Evolutionary conservation across 2,329 filamentous ascomycete genomes (phyloP).

Genomic region (Stagonosporopsis vannaccii): DNA sequence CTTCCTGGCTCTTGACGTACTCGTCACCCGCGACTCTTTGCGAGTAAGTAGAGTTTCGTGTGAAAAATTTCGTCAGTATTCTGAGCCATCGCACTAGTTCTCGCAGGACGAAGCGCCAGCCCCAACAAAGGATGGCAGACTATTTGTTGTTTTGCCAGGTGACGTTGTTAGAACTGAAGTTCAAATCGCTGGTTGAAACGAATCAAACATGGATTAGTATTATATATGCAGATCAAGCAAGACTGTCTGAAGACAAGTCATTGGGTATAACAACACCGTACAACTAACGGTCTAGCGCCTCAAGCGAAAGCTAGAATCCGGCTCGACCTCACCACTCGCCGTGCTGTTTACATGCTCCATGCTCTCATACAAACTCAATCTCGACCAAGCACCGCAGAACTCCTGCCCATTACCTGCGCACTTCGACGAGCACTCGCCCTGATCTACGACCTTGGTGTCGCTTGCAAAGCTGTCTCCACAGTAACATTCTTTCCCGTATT

Average conservation of each 20-base stretch:
- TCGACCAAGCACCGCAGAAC: slow-evolving; percentile 29
- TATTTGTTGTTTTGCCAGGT: too few species aligned
- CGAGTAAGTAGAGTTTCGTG: too few species aligned
- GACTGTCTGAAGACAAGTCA: not conserved
- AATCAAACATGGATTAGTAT: not conserved
- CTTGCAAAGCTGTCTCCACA: slow-evolving; percentile 24
- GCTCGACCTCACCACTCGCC: slow-evolving; percentile 6
- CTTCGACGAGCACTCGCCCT: slow-evolving; percentile 26
- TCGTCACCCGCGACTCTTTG: too few species aligned
- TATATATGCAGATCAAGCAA: not conserved
- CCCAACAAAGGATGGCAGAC: too few species aligned
- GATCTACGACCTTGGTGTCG: slow-evolving; percentile 16
- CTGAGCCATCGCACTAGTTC: too few species aligned
- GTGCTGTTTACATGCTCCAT: slow-evolving; percentile 17
- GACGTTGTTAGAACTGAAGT: too few species aligned
- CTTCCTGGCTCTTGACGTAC: too few species aligned
- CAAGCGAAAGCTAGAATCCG: slow-evolving; percentile 6
- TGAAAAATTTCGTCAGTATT: too few species aligned
- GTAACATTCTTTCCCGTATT: slow-evolving; percentile 31
- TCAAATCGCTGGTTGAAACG: not conserved
- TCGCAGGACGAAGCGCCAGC: too few species aligned
- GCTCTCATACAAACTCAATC: slow-evolving; percentile 48
- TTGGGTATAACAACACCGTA: not conserved
- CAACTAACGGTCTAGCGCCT: not conserved
- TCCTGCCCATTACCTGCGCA: slow-evolving; percentile 26